phyloP scores from a whole-genome alignment of 139 green algal species.

The Chlorella sp. region DNA sequence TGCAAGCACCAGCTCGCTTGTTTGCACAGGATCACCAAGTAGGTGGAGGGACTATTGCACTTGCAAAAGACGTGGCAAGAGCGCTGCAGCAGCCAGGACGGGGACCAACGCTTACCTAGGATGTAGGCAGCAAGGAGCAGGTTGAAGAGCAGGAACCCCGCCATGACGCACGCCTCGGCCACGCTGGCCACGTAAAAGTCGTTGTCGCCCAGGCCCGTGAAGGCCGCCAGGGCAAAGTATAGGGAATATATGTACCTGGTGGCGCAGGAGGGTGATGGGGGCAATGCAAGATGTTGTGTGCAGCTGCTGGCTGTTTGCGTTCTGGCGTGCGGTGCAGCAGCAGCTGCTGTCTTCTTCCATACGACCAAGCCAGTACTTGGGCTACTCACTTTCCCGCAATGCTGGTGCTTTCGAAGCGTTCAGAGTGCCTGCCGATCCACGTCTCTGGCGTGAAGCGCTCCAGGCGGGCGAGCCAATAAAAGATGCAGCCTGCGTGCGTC shows the following conservation, averaged over 20 bases:
- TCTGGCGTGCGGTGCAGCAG: background rate
- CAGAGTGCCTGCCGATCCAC: constrained; percentile 15
- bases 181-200: constrained; percentile 14
- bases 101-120: constrained; percentile 12
- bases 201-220: constrained; percentile 16
- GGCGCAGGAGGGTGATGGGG: too few relatives aligned
- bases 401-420: background rate
- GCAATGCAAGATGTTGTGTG: background rate
- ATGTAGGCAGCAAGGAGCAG: constrained; percentile 23
- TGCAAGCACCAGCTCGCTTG: background rate
- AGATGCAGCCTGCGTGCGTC: constrained; percentile 3
- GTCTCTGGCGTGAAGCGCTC: constrained; percentile 1
- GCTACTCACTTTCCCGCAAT: background rate
- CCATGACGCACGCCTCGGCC: constrained; percentile 8
- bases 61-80: too few relatives aligned
- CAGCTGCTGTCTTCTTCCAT: too few relatives aligned
- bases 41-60: background rate
- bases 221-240: constrained; percentile 10
- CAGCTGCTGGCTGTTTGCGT: background rate
- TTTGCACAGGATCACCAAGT: background rate
- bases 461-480: constrained; percentile 7
- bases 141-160: constrained; percentile 23
- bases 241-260: constrained; percentile 27
- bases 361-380: too few relatives aligned
- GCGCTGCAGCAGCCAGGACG: too few relatives aligned